Percentiles rank a stretch among this genome's conserved stretches.
Evolutionary conservation across 2,329 filamentous ascomycete genomes (phyloP).

Genomic region (Hawksworthiomyces lignivorus): DNA sequence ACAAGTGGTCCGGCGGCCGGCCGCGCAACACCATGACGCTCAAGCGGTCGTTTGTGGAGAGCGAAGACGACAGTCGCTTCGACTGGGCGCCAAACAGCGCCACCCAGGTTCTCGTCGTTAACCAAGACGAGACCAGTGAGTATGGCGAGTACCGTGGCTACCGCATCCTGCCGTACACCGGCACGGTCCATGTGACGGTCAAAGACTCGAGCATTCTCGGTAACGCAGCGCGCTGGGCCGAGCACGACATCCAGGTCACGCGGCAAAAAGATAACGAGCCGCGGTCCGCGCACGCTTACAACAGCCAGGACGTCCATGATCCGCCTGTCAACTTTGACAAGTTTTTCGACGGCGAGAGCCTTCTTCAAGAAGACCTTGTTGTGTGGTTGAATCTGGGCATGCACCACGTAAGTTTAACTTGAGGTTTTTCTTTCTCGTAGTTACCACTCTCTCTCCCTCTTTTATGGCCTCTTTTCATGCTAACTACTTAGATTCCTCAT

Average conservation of each 20-base stretch:
- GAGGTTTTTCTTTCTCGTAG: no score
- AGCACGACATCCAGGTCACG: conserved; percentile 43
- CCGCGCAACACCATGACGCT: conserved; percentile 45
- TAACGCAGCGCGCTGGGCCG: conserved; percentile 40
- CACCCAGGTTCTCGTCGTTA: conserved; percentile 42
- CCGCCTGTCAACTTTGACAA: conserved; percentile 43
- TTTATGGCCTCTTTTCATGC: no score
- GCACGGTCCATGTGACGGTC: conserved; percentile 38
- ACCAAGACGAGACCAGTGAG: conserved; percentile 38
- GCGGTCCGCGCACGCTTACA: conserved; percentile 34
- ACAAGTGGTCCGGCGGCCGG: conserved; percentile 42
- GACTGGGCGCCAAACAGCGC: conserved; percentile 41
- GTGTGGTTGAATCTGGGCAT: conserved; percentile 46
- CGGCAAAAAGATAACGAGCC: conserved; percentile 46
- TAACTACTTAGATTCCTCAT: no score
- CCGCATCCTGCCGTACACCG: conserved; percentile 33
- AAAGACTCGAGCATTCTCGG: conserved; percentile 37
- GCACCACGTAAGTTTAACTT: conserved; percentile 51
- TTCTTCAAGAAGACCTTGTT: conserved; percentile 38
- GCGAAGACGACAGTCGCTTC: conserved; percentile 35
- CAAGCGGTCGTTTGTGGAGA: conserved; percentile 31
- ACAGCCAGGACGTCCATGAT: conserved; percentile 35
- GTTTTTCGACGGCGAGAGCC: conserved; percentile 37
- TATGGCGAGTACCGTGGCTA: conserved; percentile 47
- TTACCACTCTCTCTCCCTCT: no score